Evolutionary conservation across 2,329 filamentous ascomycete genomes (phyloP).

Genomic region (Fusarium longipes): DNA sequence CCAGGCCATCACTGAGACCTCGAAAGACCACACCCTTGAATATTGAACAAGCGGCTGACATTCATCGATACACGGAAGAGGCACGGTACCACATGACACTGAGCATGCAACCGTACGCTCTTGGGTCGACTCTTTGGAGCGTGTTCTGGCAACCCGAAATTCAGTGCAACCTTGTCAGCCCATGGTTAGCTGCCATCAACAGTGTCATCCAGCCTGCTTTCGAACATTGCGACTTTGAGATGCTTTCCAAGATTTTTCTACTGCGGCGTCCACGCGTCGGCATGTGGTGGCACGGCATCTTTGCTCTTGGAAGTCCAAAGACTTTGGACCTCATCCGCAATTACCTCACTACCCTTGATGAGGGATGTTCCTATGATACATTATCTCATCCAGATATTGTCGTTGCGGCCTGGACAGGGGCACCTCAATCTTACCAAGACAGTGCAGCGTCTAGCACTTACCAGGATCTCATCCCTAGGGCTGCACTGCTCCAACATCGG

Average conservation of each 20-base stretch:
- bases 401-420: slow-evolving; percentile 43
- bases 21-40: slow-evolving; percentile 12
- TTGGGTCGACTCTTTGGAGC: slow-evolving; percentile 48
- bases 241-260: slow-evolving; percentile 42
- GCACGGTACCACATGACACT: slow-evolving; percentile 49
- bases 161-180: slow-evolving; percentile 47
- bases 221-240: slow-evolving; percentile 37
- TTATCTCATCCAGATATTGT: slow-evolving; percentile 46
- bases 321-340: slow-evolving; percentile 39
- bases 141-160: slow-evolving; percentile 49
- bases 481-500: slow-evolving; percentile 41
- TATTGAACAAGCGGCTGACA: slow-evolving; percentile 18
- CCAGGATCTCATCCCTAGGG: slow-evolving; percentile 35
- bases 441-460: slow-evolving; percentile 21
- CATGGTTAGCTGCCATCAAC: slow-evolving; percentile 44
- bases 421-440: slow-evolving; percentile 44
- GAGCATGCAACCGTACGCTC: slow-evolving; percentile 44
- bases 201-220: slow-evolving; percentile 41
- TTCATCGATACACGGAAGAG: slow-evolving; percentile 38
- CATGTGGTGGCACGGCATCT: slow-evolving; percentile 48
- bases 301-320: slow-evolving; percentile 39
- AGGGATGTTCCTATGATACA: slow-evolving; percentile 44
- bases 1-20: slow-evolving; percentile 30
- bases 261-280: slow-evolving; percentile 45
- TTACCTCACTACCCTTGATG: slow-evolving; percentile 45